phyloP scores from a whole-genome alignment of 257 asterid species.

The Leonotis leonurus region DNA sequence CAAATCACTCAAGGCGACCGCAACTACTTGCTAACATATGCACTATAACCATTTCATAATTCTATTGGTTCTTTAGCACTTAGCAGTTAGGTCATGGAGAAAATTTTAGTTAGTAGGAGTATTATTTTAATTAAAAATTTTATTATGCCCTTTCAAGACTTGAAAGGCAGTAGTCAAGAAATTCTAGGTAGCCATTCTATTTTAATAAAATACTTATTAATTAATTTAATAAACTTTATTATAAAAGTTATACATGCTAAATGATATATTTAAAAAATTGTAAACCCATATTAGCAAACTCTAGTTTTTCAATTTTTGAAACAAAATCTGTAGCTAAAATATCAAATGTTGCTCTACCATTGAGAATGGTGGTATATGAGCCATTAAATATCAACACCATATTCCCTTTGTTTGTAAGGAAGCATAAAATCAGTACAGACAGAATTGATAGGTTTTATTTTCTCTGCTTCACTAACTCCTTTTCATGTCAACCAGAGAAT shows the following conservation, averaged over 20 bases:
- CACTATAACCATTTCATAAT: too few relatives aligned
- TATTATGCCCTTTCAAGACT: not conserved
- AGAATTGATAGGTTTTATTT: slow-evolving; percentile 12
- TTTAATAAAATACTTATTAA: too few relatives aligned
- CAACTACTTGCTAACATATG: too few relatives aligned
- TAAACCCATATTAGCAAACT: too few relatives aligned
- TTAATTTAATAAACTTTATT: too few relatives aligned
- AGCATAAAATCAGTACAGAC: slow-evolving; percentile 14
- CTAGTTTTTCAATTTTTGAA: too few relatives aligned
- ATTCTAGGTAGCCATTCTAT: not conserved
- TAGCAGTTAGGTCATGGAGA: not conserved
- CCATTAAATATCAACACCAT: not conserved
- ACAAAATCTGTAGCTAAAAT: too few relatives aligned
- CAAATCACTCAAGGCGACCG: not conserved
- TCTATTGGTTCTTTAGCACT: too few relatives aligned
- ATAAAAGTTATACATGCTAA: too few relatives aligned
- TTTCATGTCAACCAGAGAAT: slow-evolving; percentile 7
- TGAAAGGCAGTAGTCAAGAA: not conserved
- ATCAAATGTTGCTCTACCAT: not conserved
- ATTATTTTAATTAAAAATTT: too few relatives aligned
- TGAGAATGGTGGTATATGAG: not conserved
- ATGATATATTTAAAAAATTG: too few relatives aligned
- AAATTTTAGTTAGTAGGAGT: too few relatives aligned
- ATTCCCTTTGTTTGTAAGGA: slow-evolving; percentile 16
- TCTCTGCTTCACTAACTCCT: not conserved